Conservation (phyloP, 495 filamentous ascomycete genomes). For the Tricharina praecox region DNA sequence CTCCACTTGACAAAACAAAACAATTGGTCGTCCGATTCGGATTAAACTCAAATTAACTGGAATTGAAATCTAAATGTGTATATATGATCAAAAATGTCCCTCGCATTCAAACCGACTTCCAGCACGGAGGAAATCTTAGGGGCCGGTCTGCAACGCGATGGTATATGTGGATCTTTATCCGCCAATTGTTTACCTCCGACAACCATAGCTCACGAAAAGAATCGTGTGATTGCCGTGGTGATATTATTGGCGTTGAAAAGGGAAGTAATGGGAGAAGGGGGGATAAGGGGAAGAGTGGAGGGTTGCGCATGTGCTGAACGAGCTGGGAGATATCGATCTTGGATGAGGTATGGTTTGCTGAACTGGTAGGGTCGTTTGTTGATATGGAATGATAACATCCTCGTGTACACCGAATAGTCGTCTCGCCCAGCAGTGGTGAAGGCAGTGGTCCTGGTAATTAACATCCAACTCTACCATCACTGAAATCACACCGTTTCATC, state of each 20-base stretch:
- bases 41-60: too few species aligned
- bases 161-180: slow-evolving; percentile 34
- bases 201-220: slow-evolving; percentile 34
- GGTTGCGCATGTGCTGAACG: too few species aligned
- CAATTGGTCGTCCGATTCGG: too few species aligned
- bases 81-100: slow-evolving; percentile 36
- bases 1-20: too few species aligned
- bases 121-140: slow-evolving; percentile 32
- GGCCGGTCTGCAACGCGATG: slow-evolving; percentile 51
- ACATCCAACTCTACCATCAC: too few species aligned
- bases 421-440: not conserved
- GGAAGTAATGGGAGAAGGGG: not conserved
- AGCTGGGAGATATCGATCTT: too few species aligned
- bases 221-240: slow-evolving; percentile 47
- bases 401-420: not conserved
- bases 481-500: too few species aligned
- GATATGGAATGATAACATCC: not conserved
- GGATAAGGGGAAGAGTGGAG: too few species aligned
- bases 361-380: too few species aligned
- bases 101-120: slow-evolving; percentile 59
- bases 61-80: too few species aligned
- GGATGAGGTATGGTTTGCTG: too few species aligned
- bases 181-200: slow-evolving; percentile 64
- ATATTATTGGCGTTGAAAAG: slow-evolving; percentile 31
- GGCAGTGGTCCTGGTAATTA: too few species aligned